Conservation (phyloP, 2,329 filamentous ascomycete species). For the Trichophyton verrucosum region DNA sequence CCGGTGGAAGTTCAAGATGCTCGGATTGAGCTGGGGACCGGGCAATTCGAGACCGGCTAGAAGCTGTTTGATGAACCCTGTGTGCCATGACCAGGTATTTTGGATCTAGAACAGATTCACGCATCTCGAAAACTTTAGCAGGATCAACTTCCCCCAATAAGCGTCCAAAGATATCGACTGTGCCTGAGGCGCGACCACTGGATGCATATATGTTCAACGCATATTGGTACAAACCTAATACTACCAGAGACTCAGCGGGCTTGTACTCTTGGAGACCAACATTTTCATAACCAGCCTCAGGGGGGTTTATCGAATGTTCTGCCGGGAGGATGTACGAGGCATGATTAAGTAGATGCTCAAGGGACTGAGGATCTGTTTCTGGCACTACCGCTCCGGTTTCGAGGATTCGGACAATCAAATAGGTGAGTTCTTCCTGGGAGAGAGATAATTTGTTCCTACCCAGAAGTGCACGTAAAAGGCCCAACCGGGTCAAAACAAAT, state of each 20-base stretch:
- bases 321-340: slow-evolving; percentile 2
- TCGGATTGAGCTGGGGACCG: not conserved
- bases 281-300: not conserved
- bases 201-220: slow-evolving; percentile 12
- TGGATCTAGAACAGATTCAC: slow-evolving; percentile 7
- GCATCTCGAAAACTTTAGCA: slow-evolving; percentile 4
- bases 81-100: slow-evolving; percentile 8
- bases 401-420: slow-evolving; percentile 37
- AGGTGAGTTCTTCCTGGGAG: slow-evolving; percentile 23
- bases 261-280: not conserved
- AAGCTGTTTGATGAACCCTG: slow-evolving; percentile 2
- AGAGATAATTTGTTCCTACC: slow-evolving; percentile 17
- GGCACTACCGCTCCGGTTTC: slow-evolving; percentile 38
- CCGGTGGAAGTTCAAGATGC: slow-evolving; percentile 3
- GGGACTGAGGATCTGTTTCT: slow-evolving; percentile 33
- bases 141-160: slow-evolving; percentile 9
- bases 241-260: slow-evolving; percentile 8
- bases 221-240: slow-evolving; percentile 13
- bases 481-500: slow-evolving; percentile 28
- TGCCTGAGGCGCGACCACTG: slow-evolving; percentile 8
- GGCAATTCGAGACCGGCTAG: not conserved
- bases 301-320: not conserved
- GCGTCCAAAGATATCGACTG: slow-evolving; percentile 10
- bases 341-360: slow-evolving; percentile 30
- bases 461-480: slow-evolving; percentile 25